Evolutionary conservation across 805 yeast species (phyloP), one percentile per base, ranked within the genome.

Genomic region (Cephaloascus albidus): DNA sequence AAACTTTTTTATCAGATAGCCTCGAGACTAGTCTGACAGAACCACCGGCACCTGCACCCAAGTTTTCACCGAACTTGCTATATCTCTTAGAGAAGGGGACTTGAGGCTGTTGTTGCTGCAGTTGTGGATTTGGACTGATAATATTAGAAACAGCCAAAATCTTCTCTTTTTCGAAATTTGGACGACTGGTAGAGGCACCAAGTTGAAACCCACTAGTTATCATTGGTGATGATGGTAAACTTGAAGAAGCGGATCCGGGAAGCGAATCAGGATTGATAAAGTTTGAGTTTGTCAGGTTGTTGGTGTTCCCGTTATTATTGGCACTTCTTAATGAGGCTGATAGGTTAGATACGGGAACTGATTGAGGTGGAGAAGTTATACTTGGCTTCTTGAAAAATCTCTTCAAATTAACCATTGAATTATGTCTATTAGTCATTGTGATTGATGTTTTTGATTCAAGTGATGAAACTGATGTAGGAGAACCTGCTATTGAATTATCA

Each of bases 41-140:
- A 3, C 97, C 97, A 37, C 97, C 97, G 2, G 96, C 96, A 39
- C 97, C 97, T 17, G 93, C 93, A 40, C 96, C 97, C 36, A 89
- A 68, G 42, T 76, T 84, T 45, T 87, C 90, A 39, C 95, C 95
- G 40, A 83, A 79, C 55, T 81, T 84, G 38, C 82, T 76, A 57
- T 87, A 88, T 48, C 88, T 67, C 52, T 82, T 86, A 33, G 83
- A 76, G 47, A 81, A 80, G 1, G 89, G 88, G 50, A 54, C 55
- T 31, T 59, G 56, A 42, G 57, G 10, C 65, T 60, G 38, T 42
- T 70, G 38, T 63, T 54, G 53, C 59, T 38, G 72, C 70, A 15
- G 61, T 63, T 20, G 66, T 55, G 44, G 60, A 58, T 55, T 20
- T 40, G 61, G 64, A 46, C 61, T 61, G 39, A 62, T 62, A 14